Evolutionary conservation across 176 grass and related monocot species (phyloP), one percentile per base, ranked within the genome.

Genomic region (Puccinellia tenuiflora): DNA sequence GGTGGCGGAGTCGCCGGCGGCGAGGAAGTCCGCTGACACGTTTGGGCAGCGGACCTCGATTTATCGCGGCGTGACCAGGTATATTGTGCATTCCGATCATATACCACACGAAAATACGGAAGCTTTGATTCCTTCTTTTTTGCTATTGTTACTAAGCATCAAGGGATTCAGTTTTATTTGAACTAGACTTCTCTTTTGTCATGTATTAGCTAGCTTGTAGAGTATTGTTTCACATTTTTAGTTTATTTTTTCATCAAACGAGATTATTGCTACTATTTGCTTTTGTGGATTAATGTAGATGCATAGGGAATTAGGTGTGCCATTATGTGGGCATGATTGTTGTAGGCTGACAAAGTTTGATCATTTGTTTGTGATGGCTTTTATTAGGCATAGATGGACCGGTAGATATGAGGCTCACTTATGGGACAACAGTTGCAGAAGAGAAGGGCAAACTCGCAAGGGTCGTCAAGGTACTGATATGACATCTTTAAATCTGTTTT

Each of bases 381-480:
- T 88, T 11, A 73, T 66, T 73, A 99, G 96, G 85, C 96, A 99
- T 92, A 99, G 96, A 92, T 99, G 96, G 96, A 99, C 96, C 0
- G 96, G 96, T 26, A 86, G 96, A 52, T 99, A 99, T 46, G 96
- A 99, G 64, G 96, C 96, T 78, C 96, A 99, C 86, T 81, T 99
- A 0, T 99, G 96, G 96, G 96, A 99, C 54, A 99, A 99, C 56
- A 99, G 92, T 74, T 99, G 93, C 85, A 92, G 91, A 93, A 99
- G 93, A 91, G 96, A 99, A 86, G 96, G 96, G 5, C 93, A 99
- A 85, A 95, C 93, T 57, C 91, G 96, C 62, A 99, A 99, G 87
- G 96, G 96, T 17, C 90, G 96, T 68, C 96, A 99, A 93, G 96
- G 96, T 98, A 75, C 14, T 47, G 56, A 70, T 29, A 12, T 14